Base-by-base conservation (phyloP, 805 yeast species). In the Ogataea chonburiensis region DNA sequence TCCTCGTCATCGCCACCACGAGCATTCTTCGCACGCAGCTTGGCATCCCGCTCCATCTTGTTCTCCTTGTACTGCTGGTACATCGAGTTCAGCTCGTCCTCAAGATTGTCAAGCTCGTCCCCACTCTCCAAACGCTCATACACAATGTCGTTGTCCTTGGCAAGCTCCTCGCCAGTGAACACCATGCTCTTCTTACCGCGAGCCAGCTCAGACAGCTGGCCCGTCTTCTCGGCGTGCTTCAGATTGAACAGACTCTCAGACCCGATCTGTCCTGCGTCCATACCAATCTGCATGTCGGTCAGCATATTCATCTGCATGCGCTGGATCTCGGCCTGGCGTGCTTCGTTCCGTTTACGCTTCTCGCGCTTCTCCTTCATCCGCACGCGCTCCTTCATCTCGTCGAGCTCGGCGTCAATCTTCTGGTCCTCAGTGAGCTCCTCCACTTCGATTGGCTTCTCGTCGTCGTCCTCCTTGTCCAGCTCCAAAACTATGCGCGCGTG, bases 281-380 rank as follows among this genome's bases (percentile, higher is more conserved):
- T 70, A 73, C 98, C 97, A 45, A 93, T 79, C 55, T 88, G 95
- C 67, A 74, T 77, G 55, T 95, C 96, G 5, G 96, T 86, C 40
- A 85, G 68, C 96, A 93, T 89, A 61, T 86, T 86, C 91, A 93
- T 81, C 66, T 93, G 97, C 85, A 87, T 81, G 67, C 98, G 77
- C 31, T 74, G 70, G 31, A 91, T 76, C 57, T 91, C 97, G 61
- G 84, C 86, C 59, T 87, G 96, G 55, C 86, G 87, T 45, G 62
- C 47, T 63, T 89, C 96, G 58, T 93, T 88, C 37, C 75, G 75
- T 50, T 71, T 79, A 60, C 96, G 81, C 61, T 81, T 86, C 49
- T 83, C 95, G 55, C 97, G 79, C 61, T 81, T 89, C 31, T 64
- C 64, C 49, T 78, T 77, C 46, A 79, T 71, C 49, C 77, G 73